Base-by-base conservation (phyloP, 106 monocot genomes). In the Acanthochlamys bracteata region DNA sequence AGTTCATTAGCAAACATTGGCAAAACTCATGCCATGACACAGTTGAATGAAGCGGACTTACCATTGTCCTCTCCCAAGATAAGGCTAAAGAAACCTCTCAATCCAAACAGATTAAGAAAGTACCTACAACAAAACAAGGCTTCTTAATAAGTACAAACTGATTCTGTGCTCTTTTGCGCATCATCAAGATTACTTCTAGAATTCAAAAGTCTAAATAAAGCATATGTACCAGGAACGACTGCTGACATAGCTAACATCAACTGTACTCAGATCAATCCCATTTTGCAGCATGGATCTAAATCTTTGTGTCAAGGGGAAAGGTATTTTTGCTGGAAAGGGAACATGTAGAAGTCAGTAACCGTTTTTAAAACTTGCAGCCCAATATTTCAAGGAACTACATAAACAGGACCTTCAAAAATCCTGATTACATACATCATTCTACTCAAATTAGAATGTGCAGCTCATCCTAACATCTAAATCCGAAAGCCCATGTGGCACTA, bases 231-330 rank as follows among this genome's bases (percentile, higher is more conserved):
- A 99, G 52, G 98, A 99, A 68, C 98, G 98, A 67, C 98, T 92
- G 77, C 98, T 91, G 66, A 99, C 98, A 77, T 99, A 99, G 75
- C 98, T 99, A 65, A 99, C 98, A 82, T 92, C 98, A 70, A 99
- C 98, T 56, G 92, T 99, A 71, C 92, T 99, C 46, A 98, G 63
- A 64, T 99, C 98, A 60, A 99, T 99, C 20, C 98, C 98, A 83
- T 99, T 99, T 66, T 99, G 98, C 72, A 99, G 66, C 98, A 92
- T 99, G 21, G 83, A 80, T 76, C 98, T 85, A 59, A 99, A 99
- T 55, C 92, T 85, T 55, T 79, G 98, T 6, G 92, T 98, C 55
- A 98, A 71, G 20, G 98, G 92, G 62, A 98, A 98, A 3, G 98
- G 98, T 51, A 89, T 76, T 72, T 92, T 98, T 53, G 92, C 98